Evolutionary conservation across 177 flowering plant genomes (phyloP).

Genomic region (Vitis hybrid): DNA sequence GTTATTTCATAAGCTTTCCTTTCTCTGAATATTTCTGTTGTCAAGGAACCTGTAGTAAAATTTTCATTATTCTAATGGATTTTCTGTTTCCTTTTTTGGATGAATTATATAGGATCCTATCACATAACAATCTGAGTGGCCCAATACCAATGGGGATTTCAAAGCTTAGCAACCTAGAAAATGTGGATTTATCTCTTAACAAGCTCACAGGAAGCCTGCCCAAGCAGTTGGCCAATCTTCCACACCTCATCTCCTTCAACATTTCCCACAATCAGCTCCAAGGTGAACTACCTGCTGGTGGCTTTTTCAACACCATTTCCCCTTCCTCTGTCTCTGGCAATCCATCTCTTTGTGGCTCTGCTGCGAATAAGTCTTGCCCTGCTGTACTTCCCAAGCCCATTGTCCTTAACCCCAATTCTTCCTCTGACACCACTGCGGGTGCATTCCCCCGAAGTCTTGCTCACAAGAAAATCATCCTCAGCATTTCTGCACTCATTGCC

Average conservation of each 20-base stretch:
- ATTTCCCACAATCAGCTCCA: conserved; percentile 76
- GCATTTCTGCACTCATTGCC: conserved; percentile 91
- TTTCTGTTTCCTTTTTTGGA: conserved; percentile 6
- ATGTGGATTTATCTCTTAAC: conserved; percentile 71
- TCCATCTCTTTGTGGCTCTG: conserved; percentile 79
- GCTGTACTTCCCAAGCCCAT: conserved; percentile 85
- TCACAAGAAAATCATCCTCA: conserved; percentile 78
- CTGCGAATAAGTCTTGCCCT: conserved; percentile 74
- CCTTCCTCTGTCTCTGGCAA: conserved; percentile 73
- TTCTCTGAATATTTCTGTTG: background rate
- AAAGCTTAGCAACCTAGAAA: conserved; percentile 57
- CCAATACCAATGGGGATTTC: conserved; percentile 59
- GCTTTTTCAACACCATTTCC: conserved; percentile 80
- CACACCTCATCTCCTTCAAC: conserved; percentile 65
- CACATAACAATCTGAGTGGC: conserved; percentile 72
- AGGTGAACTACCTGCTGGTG: conserved; percentile 86
- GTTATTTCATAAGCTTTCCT: background rate
- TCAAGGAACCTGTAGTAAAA: no score
- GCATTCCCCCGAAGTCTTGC: conserved; percentile 38
- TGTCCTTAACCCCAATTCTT: conserved; percentile 86
- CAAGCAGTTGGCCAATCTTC: conserved; percentile 73
- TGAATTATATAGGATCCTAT: conserved; percentile 48
- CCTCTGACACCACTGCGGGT: conserved; percentile 43
- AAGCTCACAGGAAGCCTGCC: conserved; percentile 70
- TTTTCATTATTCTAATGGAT: conserved; percentile 9